phyloP scores from a whole-genome alignment of 2,329 filamentous ascomycete species.

The Cladosporium sphaerospermum region DNA sequence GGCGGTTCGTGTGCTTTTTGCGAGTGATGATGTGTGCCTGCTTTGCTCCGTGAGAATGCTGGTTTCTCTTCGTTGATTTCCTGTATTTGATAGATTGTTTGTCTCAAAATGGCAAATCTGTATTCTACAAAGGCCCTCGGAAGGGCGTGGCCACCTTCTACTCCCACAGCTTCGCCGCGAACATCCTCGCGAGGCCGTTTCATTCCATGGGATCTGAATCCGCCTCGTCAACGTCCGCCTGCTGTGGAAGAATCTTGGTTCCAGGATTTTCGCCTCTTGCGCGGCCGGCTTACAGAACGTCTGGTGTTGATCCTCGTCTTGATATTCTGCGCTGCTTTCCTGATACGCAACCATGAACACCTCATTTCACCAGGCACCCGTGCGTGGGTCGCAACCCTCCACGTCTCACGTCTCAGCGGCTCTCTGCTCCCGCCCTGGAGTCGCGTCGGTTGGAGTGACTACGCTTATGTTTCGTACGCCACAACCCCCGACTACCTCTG shows the following conservation, averaged over 20 bases:
- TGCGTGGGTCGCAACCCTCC: not conserved
- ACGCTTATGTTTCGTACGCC: slow-evolving; percentile 41
- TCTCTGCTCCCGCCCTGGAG: not conserved
- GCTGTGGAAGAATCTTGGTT: not conserved
- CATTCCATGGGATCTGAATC: not conserved
- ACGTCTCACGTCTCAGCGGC: not conserved
- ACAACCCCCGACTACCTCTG: slow-evolving; percentile 39
- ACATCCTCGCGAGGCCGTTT: slow-evolving; percentile 3
- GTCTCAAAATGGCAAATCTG: slow-evolving; percentile 7
- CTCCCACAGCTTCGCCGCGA: not conserved
- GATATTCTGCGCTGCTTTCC: not conserved
- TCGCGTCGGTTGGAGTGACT: slow-evolving; percentile 31
- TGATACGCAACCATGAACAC: slow-evolving; percentile 3
- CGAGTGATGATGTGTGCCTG: not conserved
- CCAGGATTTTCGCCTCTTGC: not conserved
- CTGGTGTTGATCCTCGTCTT: not conserved
- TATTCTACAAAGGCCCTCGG: slow-evolving; percentile 13
- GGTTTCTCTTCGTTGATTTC: no score
- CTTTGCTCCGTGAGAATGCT: not conserved
- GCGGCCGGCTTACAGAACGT: slow-evolving; percentile 9
- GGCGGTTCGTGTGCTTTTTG: no score
- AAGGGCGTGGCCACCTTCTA: slow-evolving; percentile 9
- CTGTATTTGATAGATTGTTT: no score
- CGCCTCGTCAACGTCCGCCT: not conserved
- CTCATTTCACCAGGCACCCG: not conserved